Evolutionary conservation across 306 rosid genomes (phyloP), one percentile per base, ranked within the genome.

Genomic region (Ormosia semicastrata): DNA sequence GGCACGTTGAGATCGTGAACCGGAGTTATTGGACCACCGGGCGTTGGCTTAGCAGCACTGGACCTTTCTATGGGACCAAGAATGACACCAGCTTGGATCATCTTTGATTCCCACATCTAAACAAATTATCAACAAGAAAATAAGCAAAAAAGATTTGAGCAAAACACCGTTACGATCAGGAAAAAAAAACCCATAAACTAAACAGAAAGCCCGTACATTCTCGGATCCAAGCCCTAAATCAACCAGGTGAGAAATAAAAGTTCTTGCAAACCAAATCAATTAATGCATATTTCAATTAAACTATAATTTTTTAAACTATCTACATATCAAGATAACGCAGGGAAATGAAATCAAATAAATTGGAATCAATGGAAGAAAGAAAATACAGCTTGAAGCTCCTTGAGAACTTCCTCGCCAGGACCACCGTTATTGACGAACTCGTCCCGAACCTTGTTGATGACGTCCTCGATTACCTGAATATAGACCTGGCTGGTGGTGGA

Each of bases 1-100:
- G 98, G 97, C 7, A 94, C 88, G 29, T 94, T 94, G 10, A 94
- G 98, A 91, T 94, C 97, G 34, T 92, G 98, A 82, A 94, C 97
- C 12, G 97, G 96, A 83, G 98, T 87, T 18, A 87, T 85, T 0
- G 93, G 88, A 74, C 91, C 94, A 24, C 98, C 97, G 1, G 92
- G 92, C 0, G 90, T 79, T 29, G 88, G 86, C 88, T 89, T 92
- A 17, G 87, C 73, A 0, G 56, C 86, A 15, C 73, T 53, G 36
- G 94, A 82, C 91, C 97, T 89, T 81, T 92, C 98, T 41, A 91
- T 94, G 9, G 97, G 96, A 81, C 85, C 85, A 41, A 63, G 69
- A 12, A 94, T 73, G 0, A 77, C 97, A 78, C 96, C 89, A 6
- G 97, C 96, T 64, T 89, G 93, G 65, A 94, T 84, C 93, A 92